Base-by-base conservation (phyloP, 2,329 filamentous ascomycete species). In the Ascochyta viciae-villosae region DNA sequence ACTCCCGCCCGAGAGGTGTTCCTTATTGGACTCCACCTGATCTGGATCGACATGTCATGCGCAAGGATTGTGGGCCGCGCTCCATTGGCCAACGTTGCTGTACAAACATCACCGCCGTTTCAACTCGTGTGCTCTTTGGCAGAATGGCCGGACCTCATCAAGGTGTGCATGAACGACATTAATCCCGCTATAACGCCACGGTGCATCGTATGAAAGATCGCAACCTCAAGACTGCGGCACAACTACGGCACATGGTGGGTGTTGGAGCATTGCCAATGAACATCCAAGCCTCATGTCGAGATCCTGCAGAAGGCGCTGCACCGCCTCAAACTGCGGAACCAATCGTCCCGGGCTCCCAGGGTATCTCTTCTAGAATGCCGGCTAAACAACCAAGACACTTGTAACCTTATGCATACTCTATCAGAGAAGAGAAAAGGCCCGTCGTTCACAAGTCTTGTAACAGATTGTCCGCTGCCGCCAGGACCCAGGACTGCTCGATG, bases 271-370 rank as follows among this genome's bases (percentile, higher is more conserved):
- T 35, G 45, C 64, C 65, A 71, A 67, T 66, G 58, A 62, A 23
- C 51, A 42, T 46, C 56, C 54, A 49, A 50, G 34, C 60, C 51
- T 54, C 37, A 35, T 56, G 57, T 60, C 52, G 50, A 61, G 40
- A 51, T 50, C 38, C 64, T 57, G 60, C 67, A 65, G 50, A 62
- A 70, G 61, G 66, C 68, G 66, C 67, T 67, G 67, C 70, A 70
- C 68, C 64, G 70, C 70, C 69, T 68, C 68, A 55, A 26, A 47
- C 50, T 22, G 29, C 49, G 10, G 26, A 41, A 45, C 58, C 62
- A 64, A 64, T 63, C 44, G 60, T 47, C 16, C 26, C 37, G 50
- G 45, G 34, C 50, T 33, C 49, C 44, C 27, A 48, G 47, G 51
- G 34, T 62, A 27, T 45, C 38, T 39, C 47, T 67, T 68, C 67